A percentile compares a stretch with the other conserved stretches of the same genome.
Evolutionary conservation across 2,329 filamentous ascomycete genomes (phyloP).

Genomic region (Cladosporium velox): DNA sequence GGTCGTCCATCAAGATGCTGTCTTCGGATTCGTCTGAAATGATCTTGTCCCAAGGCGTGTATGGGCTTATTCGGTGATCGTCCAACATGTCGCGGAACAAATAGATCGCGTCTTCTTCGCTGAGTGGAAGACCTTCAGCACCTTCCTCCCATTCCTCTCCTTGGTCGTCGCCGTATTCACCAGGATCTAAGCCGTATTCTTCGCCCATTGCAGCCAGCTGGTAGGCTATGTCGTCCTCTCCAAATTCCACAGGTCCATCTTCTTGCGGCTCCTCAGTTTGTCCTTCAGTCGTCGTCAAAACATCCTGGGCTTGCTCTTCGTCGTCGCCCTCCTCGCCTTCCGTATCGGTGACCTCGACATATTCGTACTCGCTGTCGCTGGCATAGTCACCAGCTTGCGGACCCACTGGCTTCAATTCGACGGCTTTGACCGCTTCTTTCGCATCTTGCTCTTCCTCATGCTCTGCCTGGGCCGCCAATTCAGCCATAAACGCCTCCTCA

Average conservation of each 20-base stretch:
- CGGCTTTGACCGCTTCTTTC: constrained; percentile 54
- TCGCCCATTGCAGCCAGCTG: constrained; percentile 88
- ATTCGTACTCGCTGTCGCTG: constrained; percentile 72
- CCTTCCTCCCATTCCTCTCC: constrained; percentile 65
- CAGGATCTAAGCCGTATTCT: constrained; percentile 76
- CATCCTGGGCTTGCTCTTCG: constrained; percentile 50
- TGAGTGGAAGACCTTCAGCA: constrained; percentile 68
- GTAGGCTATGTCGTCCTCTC: constrained; percentile 90
- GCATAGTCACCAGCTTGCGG: constrained; percentile 48
- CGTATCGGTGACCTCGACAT: constrained; percentile 65
- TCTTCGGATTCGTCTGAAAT: constrained; percentile 67
- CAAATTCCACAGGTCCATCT: constrained; percentile 70
- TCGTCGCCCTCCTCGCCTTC: constrained; percentile 48
- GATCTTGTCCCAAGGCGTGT: constrained; percentile 86
- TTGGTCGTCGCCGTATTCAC: constrained; percentile 69
- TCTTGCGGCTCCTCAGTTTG: constrained; percentile 47
- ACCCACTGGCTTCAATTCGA: constrained; percentile 24
- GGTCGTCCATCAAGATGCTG: constrained; percentile 76
- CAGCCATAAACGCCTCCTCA: constrained; percentile 39
- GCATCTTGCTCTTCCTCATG: constrained; percentile 62
- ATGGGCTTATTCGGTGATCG: constrained; percentile 81
- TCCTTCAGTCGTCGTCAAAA: constrained; percentile 57
- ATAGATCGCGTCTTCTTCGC: constrained; percentile 72
- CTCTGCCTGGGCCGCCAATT: constrained; percentile 33
- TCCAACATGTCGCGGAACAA: constrained; percentile 85